These are phyloP conservation scores for Acrodontium crateriforme DNA, from an alignment of 2,329 filamentous ascomycete genomes.

Conservation along the genomic window DNA sequence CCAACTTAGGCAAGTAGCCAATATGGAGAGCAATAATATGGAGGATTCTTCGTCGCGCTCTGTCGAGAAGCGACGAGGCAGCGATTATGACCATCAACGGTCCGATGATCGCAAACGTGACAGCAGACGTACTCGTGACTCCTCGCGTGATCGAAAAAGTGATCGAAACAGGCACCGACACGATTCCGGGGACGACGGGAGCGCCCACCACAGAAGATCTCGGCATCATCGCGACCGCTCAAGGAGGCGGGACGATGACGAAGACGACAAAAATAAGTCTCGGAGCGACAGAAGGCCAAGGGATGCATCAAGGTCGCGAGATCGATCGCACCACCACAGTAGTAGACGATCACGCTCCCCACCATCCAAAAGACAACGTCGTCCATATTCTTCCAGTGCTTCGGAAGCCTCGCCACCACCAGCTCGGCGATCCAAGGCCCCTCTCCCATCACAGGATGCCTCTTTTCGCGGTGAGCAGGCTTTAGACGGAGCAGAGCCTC, in stretches of 20 bases:
- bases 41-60: no score
- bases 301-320: slow-evolving; percentile 12
- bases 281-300: slow-evolving; percentile 9
- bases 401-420: slow-evolving; percentile 30
- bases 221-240: slow-evolving; percentile 2
- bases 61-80: no score
- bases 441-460: slow-evolving; percentile 33
- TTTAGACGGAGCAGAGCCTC: slow-evolving; percentile 17
- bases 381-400: slow-evolving; percentile 14
- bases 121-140: not conserved
- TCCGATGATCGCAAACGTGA: not conserved
- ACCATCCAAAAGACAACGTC: slow-evolving; percentile 21
- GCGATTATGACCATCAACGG: no score
- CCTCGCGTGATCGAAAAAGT: not conserved
- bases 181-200: not conserved
- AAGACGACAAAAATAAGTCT: slow-evolving; percentile 4
- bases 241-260: slow-evolving; percentile 2
- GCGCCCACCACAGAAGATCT: not conserved
- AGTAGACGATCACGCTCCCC: slow-evolving; percentile 16
- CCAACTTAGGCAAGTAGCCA: no score
- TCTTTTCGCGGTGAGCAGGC: slow-evolving; percentile 24
- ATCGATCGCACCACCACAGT: slow-evolving; percentile 11
- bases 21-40: no score
- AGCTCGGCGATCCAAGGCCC: slow-evolving; percentile 26
- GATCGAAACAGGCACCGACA: not conserved